Evolutionary conservation across 2,329 filamentous ascomycete species (phyloP), one percentile per base, ranked within the genome.

Genomic region (Ploettnerulaceae sp.): DNA sequence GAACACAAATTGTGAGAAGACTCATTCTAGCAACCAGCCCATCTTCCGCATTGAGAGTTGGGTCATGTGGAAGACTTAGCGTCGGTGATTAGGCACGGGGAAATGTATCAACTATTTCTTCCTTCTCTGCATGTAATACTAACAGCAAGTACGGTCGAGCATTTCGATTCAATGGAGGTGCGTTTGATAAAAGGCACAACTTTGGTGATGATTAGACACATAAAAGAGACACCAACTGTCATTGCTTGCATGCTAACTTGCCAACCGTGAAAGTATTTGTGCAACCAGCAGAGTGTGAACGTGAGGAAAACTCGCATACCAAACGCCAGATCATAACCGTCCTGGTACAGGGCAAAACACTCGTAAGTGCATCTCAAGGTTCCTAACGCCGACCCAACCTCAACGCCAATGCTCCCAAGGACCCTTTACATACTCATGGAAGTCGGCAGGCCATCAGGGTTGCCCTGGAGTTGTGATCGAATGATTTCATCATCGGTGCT

Each of bases 401-500:
- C 20, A 48, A 51, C 50, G 48, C 51, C 50, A 38, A 28, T 36
- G 17, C 38, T 24, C 21, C 40, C 45, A 39, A 35, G 15, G 9
- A 26, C 14, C 37, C 39, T 41, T 56, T 57, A 58, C 53, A 61
- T 54, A 20, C 53, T 39, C 53, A 61, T 55, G 17, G 53, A 40
- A 45, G 49, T 47, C 17, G 59, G 53, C 14, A 62, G 44, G 21
- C 56, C 57, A 48, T 60, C 57, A 20, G 54, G 65, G 14, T 72
- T 69, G 2, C 66, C 57, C 53, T 74, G 71, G 47, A 80, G 60
- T 55, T 79, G 76, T 6, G 57, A 56, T 32, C 73, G 66, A 48
- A 76, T 73, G 34, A 79, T 73, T 14, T 79, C 76, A 2, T 71
- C 70, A 6, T 71, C 70, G n/a, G 69, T 67, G 6, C 70, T 68